Conservation (phyloP, 169 alveolate species). For the Pseudocohnilembus persalinus region DNA sequence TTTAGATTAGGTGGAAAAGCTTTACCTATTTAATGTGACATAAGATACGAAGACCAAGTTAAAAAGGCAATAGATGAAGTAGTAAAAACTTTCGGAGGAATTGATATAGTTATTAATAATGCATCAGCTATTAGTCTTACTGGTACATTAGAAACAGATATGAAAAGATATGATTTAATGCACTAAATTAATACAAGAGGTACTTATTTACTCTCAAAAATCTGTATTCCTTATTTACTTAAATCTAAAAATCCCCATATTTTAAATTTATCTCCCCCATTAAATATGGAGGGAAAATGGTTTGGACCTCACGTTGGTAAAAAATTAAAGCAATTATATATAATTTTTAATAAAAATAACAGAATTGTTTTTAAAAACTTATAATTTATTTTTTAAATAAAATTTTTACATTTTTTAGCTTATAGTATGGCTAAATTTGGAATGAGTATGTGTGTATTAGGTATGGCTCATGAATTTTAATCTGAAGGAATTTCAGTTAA, state of each 20-base stretch:
- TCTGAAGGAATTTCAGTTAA: slow-evolving; percentile 59
- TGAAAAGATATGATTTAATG: slow-evolving; percentile 71
- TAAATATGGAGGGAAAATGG: slow-evolving; percentile 57
- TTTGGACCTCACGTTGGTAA: slow-evolving; percentile 36
- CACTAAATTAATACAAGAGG: slow-evolving; percentile 71
- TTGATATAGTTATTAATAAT: slow-evolving; percentile 73
- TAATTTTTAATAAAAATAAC: no score
- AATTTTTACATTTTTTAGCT: slow-evolving; percentile 23
- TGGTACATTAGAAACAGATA: slow-evolving; percentile 49
- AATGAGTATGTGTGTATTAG: slow-evolving; percentile 72
- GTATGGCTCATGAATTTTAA: slow-evolving; percentile 64
- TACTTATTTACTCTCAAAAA: slow-evolving; percentile 63
- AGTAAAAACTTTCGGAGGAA: slow-evolving; percentile 70
- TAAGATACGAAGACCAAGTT: slow-evolving; percentile 65
- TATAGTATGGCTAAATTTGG: slow-evolving; percentile 70
- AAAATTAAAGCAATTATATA: no score
- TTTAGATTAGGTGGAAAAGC: slow-evolving; percentile 66
- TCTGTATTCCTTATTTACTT: slow-evolving; percentile 63
- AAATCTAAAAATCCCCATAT: slow-evolving; percentile 72
- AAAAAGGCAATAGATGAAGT: slow-evolving; percentile 53
- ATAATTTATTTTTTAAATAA: no score
- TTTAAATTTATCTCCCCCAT: slow-evolving; percentile 71
- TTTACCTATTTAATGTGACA: slow-evolving; percentile 71
- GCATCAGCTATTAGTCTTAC: slow-evolving; percentile 67
- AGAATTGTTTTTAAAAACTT: no score